Evolutionary conservation across 768 basidiomycete species (phyloP).

Genomic region (Rhodotorula kratochvilovae): DNA sequence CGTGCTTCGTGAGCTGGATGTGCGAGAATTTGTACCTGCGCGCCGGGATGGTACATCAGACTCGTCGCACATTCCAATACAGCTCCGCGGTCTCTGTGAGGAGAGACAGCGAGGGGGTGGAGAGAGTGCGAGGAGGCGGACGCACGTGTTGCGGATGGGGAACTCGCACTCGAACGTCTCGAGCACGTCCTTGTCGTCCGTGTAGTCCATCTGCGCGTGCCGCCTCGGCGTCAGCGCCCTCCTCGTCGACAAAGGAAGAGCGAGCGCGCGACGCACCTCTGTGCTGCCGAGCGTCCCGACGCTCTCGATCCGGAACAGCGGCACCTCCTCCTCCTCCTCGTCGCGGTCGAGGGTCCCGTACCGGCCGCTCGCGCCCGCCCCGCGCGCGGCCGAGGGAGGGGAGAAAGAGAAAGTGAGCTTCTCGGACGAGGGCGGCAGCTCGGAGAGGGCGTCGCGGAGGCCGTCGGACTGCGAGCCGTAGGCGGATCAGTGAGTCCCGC

Average conservation of each 20-base stretch:
- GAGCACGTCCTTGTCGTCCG: conserved; percentile 78
- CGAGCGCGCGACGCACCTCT: conserved; percentile 56
- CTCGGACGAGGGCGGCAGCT: conserved; percentile 82
- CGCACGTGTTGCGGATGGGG: conserved; percentile 67
- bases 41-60: too few relatives aligned
- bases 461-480: conserved; percentile 63
- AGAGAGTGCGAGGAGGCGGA: not conserved
- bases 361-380: conserved; percentile 33
- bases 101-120: not conserved
- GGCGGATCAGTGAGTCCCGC: too few relatives aligned
- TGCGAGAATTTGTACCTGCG: conserved; percentile 77
- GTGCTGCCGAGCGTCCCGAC: conserved; percentile 77
- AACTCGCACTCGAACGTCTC: conserved; percentile 79
- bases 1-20: conserved; percentile 65
- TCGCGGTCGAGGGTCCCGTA: not conserved
- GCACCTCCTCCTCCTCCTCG: conserved; percentile 49
- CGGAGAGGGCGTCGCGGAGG: conserved; percentile 86
- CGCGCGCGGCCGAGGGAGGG: conserved; percentile 43
- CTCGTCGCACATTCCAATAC: too few relatives aligned
- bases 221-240: not conserved
- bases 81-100: too few relatives aligned
- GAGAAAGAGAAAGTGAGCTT: conserved; percentile 77
- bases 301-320: conserved; percentile 74
- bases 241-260: not conserved
- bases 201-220: conserved; percentile 73